Conservation (phyloP, 2,329 filamentous ascomycete genomes). For the Dactylellina parvicollis region DNA sequence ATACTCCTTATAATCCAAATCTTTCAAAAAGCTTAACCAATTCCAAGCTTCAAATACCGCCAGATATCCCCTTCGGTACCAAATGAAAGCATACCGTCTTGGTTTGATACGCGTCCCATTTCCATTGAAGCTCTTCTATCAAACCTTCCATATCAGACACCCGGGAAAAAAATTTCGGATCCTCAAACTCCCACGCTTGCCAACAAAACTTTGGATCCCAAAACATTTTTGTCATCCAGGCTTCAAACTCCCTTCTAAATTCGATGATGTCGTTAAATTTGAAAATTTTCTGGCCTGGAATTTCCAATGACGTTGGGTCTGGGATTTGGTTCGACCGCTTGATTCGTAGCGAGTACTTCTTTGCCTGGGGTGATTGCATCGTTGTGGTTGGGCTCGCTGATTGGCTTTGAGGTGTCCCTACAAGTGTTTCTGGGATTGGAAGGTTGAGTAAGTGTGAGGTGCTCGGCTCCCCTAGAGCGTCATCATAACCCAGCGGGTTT, state of each 20-base stretch:
- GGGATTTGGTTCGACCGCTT: background rate
- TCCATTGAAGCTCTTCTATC: background rate
- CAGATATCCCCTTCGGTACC: no score
- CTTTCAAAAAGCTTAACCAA: no score
- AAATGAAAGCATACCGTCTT: no score
- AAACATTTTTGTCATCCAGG: background rate
- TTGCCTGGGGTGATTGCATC: no score
- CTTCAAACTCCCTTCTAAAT: background rate
- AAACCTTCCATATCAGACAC: background rate
- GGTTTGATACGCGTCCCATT: background rate
- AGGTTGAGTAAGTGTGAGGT: no score
- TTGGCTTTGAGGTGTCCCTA: no score
- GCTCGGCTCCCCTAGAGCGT: no score
- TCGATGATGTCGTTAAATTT: background rate
- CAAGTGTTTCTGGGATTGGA: no score
- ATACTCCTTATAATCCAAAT: no score
- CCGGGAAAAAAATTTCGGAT: background rate
- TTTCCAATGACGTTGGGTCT: background rate
- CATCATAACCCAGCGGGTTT: no score
- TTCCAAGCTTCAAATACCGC: no score
- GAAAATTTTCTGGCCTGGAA: background rate
- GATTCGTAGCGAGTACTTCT: background rate
- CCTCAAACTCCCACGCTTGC: background rate
- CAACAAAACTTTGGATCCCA: background rate
- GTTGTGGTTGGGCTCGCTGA: no score